Evolutionary conservation across 2,329 filamentous ascomycete species (phyloP).

Genomic region (Scytalidium lignicola): DNA sequence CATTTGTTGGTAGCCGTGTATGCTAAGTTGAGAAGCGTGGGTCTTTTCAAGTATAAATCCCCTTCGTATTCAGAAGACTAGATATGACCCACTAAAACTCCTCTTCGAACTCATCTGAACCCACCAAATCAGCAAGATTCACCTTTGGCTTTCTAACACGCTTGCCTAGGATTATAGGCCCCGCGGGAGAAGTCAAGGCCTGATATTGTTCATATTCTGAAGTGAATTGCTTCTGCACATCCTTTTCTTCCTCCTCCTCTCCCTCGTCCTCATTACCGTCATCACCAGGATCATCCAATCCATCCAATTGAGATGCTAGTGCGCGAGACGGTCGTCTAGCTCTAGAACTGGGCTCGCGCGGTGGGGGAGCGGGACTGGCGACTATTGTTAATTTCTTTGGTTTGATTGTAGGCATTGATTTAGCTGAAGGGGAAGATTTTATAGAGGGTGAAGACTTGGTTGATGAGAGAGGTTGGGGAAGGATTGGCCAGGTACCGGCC

Average conservation of each 20-base stretch:
- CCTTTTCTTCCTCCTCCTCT: slow-evolving; percentile 7
- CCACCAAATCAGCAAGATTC: slow-evolving; percentile 6
- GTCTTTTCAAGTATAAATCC: no score
- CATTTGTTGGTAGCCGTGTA: no score
- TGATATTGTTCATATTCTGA: slow-evolving; percentile 26
- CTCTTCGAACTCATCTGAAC: slow-evolving; percentile 3
- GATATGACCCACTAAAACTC: slow-evolving; percentile 1
- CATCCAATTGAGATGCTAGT: slow-evolving; percentile 10
- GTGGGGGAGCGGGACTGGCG: slow-evolving; percentile 3
- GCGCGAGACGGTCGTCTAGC: slow-evolving; percentile 13
- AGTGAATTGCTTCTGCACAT: slow-evolving; percentile 12
- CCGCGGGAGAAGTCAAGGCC: slow-evolving; percentile 19
- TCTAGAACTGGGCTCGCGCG: slow-evolving; percentile 14
- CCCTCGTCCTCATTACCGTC: slow-evolving; percentile 14
- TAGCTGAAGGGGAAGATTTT: not conserved
- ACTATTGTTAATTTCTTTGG: not conserved
- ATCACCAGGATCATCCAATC: slow-evolving; percentile 11
- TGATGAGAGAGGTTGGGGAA: not conserved
- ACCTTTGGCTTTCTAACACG: slow-evolving; percentile 14
- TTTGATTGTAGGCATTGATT: not conserved
- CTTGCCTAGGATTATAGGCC: slow-evolving; percentile 18
- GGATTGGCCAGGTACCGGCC: not conserved
- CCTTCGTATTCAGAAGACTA: not conserved
- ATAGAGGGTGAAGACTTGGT: not conserved
- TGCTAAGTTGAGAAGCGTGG: no score